phyloP scores from a whole-genome alignment of 805 yeast genomes.

The Metschnikowia sp. region DNA sequence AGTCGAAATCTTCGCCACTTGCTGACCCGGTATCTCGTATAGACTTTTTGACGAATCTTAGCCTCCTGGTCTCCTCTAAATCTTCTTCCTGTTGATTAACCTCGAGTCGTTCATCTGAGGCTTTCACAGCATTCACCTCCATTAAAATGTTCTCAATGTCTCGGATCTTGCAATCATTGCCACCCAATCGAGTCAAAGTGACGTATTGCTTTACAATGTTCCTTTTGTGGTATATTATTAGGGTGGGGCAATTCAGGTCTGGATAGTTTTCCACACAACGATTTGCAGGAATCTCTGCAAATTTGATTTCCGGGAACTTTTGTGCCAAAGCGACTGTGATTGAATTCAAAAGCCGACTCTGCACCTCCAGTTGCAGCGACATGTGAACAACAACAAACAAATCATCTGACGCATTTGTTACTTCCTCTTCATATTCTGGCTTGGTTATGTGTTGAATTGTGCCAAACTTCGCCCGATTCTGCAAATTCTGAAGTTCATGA shows the following conservation, averaged over 20 bases:
- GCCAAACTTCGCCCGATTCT: slow-evolving; percentile 64
- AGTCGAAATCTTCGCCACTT: slow-evolving; percentile 23
- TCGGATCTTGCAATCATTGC: slow-evolving; percentile 62
- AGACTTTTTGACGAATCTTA: slow-evolving; percentile 56
- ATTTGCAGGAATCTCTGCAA: slow-evolving; percentile 86
- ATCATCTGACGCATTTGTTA: slow-evolving; percentile 71
- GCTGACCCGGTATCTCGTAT: slow-evolving; percentile 39
- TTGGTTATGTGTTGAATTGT: slow-evolving; percentile 73
- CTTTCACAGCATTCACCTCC: slow-evolving; percentile 60
- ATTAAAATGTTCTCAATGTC: slow-evolving; percentile 78
- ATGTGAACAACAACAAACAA: slow-evolving; percentile 75
- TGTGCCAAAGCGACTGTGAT: slow-evolving; percentile 57
- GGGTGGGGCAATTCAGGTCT: slow-evolving; percentile 84
- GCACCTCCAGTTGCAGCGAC: slow-evolving; percentile 63
- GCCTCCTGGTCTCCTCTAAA: slow-evolving; percentile 48
- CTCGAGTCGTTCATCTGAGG: slow-evolving; percentile 62
- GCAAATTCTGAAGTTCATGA: slow-evolving; percentile 64
- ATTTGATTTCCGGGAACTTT: slow-evolving; percentile 77
- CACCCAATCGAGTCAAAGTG: slow-evolving; percentile 80
- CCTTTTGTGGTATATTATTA: slow-evolving; percentile 74
- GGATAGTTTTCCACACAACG: slow-evolving; percentile 94
- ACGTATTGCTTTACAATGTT: slow-evolving; percentile 78
- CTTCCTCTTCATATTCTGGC: slow-evolving; percentile 82
- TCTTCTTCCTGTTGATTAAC: slow-evolving; percentile 54
- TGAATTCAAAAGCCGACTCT: slow-evolving; percentile 66